Conservation (phyloP, 208 protist genomes). For the Giardia muris region DNA sequence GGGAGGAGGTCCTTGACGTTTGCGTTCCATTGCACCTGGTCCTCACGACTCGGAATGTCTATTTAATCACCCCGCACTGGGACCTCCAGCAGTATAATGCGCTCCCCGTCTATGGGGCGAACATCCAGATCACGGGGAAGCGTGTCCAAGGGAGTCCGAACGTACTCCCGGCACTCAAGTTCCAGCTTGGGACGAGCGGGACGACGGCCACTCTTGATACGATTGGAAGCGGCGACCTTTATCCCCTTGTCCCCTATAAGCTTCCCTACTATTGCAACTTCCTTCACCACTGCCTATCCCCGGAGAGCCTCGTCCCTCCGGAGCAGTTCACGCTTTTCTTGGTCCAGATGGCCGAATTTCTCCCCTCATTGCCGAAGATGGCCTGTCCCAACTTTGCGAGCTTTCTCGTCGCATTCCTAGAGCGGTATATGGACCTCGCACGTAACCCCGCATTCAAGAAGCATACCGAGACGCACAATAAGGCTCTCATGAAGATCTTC, state of each 20-base stretch:
- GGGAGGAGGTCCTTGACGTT: neutral
- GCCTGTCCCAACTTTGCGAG: neutral
- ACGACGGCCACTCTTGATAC: neutral
- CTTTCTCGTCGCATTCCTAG: neutral
- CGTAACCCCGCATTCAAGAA: neutral
- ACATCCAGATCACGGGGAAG: neutral
- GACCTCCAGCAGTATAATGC: neutral
- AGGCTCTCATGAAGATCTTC: neutral
- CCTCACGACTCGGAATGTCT: neutral
- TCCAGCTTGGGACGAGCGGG: neutral
- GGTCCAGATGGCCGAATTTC: neutral
- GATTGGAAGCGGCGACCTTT: neutral
- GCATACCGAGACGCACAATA: neutral
- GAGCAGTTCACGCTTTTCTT: neutral
- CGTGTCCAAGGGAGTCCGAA: neutral
- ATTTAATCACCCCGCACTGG: neutral
- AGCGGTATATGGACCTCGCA: neutral
- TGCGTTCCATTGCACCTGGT: neutral
- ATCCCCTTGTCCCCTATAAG: neutral
- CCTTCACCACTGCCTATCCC: neutral
- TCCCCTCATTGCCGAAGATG: neutral
- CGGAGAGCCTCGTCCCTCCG: neutral
- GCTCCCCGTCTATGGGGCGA: neutral
- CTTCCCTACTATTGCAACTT: neutral
- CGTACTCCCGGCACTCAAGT: neutral